Percentiles rank a stretch among this genome's conserved stretches.
phyloP scores from a whole-genome alignment of 495 filamentous ascomycete species.

The Lasiosphaeria hispida region DNA sequence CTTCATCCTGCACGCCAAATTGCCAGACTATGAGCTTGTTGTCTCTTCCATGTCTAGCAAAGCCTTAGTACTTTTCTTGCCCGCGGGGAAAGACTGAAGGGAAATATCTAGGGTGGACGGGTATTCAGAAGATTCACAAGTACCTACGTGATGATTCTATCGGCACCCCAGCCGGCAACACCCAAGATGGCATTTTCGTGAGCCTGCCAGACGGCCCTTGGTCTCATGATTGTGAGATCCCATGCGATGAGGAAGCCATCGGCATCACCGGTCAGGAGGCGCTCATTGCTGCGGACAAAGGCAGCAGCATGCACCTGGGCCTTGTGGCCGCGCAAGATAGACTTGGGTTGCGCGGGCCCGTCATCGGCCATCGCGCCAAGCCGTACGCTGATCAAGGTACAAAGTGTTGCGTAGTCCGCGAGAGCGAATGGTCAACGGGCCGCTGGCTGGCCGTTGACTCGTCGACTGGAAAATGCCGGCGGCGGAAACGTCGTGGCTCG shows the following conservation, averaged over 20 bases:
- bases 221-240: conserved; percentile 77
- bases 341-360: conserved; percentile 68
- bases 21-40: conserved; percentile 86
- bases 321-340: conserved; percentile 84
- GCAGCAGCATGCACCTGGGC: conserved; percentile 74
- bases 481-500: neutral
- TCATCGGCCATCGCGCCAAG: conserved; percentile 27
- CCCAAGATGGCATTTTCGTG: conserved; percentile 79
- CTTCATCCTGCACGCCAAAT: conserved; percentile 61
- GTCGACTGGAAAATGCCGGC: neutral
- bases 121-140: no score
- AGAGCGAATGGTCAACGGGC: no score
- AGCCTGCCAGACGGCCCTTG: conserved; percentile 82
- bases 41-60: conserved; percentile 71
- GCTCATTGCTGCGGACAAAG: conserved; percentile 69
- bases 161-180: conserved; percentile 61
- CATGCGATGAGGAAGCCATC: conserved; percentile 88
- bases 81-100: neutral
- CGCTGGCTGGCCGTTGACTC: no score
- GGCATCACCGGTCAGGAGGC: conserved; percentile 82
- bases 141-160: conserved; percentile 75
- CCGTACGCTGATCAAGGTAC: neutral
- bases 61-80: neutral
- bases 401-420: no score
- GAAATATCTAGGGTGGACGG: conserved; percentile 16